These are phyloP conservation scores for Vitis hybrid DNA, from an alignment of 177 flowering plant genomes.

Conservation along the genomic window DNA sequence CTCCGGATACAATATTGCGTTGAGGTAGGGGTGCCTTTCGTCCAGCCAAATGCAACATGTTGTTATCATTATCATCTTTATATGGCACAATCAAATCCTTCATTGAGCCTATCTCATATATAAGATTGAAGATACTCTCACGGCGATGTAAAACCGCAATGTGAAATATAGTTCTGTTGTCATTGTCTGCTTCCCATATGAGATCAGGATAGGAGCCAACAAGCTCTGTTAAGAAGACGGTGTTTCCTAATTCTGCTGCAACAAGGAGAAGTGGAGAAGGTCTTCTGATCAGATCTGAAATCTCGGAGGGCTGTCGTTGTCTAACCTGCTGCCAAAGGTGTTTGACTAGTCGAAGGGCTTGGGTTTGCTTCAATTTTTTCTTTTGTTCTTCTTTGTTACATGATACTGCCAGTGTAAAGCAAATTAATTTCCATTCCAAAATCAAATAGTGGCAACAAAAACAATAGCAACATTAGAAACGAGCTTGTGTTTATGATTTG, in stretches of 20 bases:
- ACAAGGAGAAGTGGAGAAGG: slow-evolving; percentile 14
- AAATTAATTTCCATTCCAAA: too few relatives aligned
- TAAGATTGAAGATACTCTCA: slow-evolving; percentile 21
- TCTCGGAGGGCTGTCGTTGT: neutral
- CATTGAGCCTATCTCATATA: slow-evolving; percentile 16
- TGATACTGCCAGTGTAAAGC: neutral
- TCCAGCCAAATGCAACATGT: slow-evolving; percentile 36
- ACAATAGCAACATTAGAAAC: too few relatives aligned
- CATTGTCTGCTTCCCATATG: slow-evolving; percentile 10
- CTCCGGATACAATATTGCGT: slow-evolving; percentile 22
- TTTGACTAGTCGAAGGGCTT: too few relatives aligned
- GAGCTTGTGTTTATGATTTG: too few relatives aligned
- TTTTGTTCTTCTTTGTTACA: neutral
- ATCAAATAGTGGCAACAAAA: too few relatives aligned
- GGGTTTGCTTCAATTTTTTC: neutral
- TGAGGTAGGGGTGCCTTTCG: slow-evolving; percentile 16
- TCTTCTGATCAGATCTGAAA: neutral
- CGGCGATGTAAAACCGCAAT: slow-evolving; percentile 20
- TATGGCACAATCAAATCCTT: slow-evolving; percentile 14
- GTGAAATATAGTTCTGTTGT: slow-evolving; percentile 17
- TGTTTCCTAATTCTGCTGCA: slow-evolving; percentile 27
- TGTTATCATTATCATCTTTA: slow-evolving; percentile 7
- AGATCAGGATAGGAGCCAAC: slow-evolving; percentile 27
- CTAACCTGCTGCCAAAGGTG: slow-evolving; percentile 11
- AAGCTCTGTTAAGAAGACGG: slow-evolving; percentile 18